phyloP scores from a whole-genome alignment of 2,329 filamentous ascomycete genomes.

The Pseudogymnoascus sp. region DNA sequence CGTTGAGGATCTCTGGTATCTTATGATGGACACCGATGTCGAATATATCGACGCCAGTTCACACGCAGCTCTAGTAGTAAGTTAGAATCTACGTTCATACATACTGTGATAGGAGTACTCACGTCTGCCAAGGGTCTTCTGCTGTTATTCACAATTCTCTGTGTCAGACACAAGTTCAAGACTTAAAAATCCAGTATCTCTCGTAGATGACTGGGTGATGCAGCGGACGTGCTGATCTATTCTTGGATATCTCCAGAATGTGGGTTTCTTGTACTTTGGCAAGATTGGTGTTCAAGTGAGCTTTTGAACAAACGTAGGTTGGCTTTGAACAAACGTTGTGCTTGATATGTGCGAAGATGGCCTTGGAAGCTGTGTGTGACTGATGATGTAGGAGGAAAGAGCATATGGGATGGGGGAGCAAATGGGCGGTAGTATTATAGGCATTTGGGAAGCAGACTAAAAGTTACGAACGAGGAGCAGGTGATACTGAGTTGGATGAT shows the following conservation, averaged over 20 bases:
- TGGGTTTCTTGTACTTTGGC: not conserved
- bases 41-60: not conserved
- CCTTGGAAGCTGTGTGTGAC: not conserved
- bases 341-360: not conserved
- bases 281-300: not conserved
- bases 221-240: not conserved
- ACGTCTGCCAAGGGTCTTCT: not conserved
- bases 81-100: not conserved
- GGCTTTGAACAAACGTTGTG: not conserved
- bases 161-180: conserved; percentile 2
- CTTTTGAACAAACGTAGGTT: not conserved
- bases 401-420: not conserved
- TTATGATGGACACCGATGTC: not conserved
- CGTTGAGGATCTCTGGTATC: not conserved
- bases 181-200: not conserved
- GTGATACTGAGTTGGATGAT: not conserved
- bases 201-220: not conserved
- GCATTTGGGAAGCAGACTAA: not conserved
- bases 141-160: not conserved
- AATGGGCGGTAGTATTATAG: not conserved
- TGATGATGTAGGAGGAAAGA: not conserved
- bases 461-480: not conserved
- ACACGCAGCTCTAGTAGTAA: not conserved
- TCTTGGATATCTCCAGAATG: not conserved
- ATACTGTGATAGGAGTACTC: not conserved